Percentiles rank a stretch among this genome's conserved stretches.
Evolutionary conservation across 202 grass and related monocot species (phyloP).

Genomic region (Dendrocalamus latiflorus): DNA sequence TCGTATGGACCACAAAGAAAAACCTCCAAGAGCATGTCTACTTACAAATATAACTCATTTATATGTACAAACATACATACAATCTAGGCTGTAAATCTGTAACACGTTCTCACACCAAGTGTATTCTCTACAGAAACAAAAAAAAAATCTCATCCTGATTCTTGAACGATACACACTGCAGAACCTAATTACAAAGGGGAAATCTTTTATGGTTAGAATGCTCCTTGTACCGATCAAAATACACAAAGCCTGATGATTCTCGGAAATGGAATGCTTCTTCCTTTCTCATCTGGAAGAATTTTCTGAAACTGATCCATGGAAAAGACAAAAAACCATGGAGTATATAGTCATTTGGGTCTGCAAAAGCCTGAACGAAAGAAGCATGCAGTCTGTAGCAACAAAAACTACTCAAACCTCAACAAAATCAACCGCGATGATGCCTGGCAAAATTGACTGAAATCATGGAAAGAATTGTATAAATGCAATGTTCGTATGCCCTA

Average conservation of each 20-base stretch:
- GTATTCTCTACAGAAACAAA: too few relatives aligned
- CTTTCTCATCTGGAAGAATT: too few relatives aligned
- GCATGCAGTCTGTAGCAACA: background rate
- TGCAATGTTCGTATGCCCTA: slow-evolving; percentile 2
- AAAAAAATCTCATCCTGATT: background rate
- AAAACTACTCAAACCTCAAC: background rate
- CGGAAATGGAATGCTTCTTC: too few relatives aligned
- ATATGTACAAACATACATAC: slow-evolving; percentile 15
- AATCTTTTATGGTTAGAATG: background rate
- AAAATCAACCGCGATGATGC: background rate
- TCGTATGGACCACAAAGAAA: background rate
- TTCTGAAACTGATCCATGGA: too few relatives aligned
- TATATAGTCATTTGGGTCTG: too few relatives aligned
- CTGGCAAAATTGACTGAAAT: background rate
- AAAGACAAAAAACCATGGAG: too few relatives aligned
- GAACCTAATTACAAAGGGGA: background rate
- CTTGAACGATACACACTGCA: background rate
- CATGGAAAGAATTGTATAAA: background rate
- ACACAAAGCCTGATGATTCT: too few relatives aligned
- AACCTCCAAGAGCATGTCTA: background rate
- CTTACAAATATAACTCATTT: slow-evolving; percentile 7
- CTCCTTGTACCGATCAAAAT: too few relatives aligned
- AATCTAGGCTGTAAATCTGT: background rate
- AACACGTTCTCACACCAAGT: background rate
- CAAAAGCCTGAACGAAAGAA: background rate